Evolutionary conservation across 164 flowering plant species (phyloP), one percentile per base, ranked within the genome.

Genomic region (Nymphaea thermarum): DNA sequence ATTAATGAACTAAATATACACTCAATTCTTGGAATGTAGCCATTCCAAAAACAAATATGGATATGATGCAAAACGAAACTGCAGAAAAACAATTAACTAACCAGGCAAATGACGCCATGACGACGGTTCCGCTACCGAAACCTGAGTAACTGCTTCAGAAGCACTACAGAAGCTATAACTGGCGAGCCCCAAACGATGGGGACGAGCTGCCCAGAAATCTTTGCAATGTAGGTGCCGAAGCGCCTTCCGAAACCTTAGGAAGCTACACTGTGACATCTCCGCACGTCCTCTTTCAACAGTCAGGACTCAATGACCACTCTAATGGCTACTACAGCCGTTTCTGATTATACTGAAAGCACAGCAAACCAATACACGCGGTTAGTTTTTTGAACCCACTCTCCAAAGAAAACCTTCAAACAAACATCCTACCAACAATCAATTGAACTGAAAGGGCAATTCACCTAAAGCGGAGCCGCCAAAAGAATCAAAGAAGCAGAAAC

Each of bases 81-180:
- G 42, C 8, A n/a, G 2, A n/a, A 2, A 11, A 36, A 61, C 25
- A n/a, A 16, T 10, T 2, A 17, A 61, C 42, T 36, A 61, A 61
- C 64, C 64, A n/a, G 64, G 64, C 64, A n/a, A n/a, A n/a, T n/a
- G 64, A 61, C 17, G 64, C 64, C 64, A 61, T 61, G 64, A 61
- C 11, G 64, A 8, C 8, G 64, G n/a, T 36, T 61, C 64, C 8
- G 2, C 64, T 6, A 61, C 64, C 6, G 64, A 61, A 6, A n/a
- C 42, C 25, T 36, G 64, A 17, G 15, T 61, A n/a, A 61, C 64
- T n/a, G 64, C 64, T 36, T 61, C 64, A n/a, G 64, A 61, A 8
- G 42, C 64, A 61, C 64, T 61, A n/a, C 16, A 61, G 16, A 61
- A 61, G 16, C 16, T 6, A n/a, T 6, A 61, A 36, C 60, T 25